Percentiles rank a stretch among this genome's conserved stretches.
phyloP scores from a whole-genome alignment of 2,329 filamentous ascomycete species.

The Penicillium brasilianum region DNA sequence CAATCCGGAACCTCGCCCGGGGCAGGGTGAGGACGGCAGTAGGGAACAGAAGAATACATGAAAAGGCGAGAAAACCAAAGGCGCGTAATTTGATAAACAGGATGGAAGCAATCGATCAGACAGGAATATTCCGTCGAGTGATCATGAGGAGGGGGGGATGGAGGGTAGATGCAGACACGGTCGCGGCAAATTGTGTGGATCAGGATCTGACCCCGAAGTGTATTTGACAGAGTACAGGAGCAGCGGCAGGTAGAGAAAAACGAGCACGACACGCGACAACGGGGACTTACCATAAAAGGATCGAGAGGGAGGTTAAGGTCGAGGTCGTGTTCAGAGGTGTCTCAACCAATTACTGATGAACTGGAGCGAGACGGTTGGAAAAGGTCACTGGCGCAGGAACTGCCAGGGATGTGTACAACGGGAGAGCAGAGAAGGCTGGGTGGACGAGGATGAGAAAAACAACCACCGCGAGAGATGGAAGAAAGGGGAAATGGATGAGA shows the following conservation, averaged over 20 bases:
- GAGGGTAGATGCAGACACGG: conserved; percentile 28
- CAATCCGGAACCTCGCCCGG: conserved; percentile 17
- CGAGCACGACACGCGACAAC: conserved; percentile 10
- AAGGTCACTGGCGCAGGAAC: conserved; percentile 9
- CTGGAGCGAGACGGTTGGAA: not conserved
- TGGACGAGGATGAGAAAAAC: conserved; percentile 16
- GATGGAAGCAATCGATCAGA: conserved; percentile 2
- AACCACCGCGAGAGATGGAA: conserved; percentile 20
- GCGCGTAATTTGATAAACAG: not conserved
- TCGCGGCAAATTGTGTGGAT: conserved; percentile 36
- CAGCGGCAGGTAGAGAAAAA: conserved; percentile 12
- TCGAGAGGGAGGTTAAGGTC: not conserved
- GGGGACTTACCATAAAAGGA: conserved; percentile 27
- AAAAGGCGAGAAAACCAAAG: conserved; percentile 5
- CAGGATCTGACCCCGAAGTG: conserved; percentile 33
- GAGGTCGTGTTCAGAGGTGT: not conserved
- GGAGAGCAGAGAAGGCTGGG: conserved; percentile 23
- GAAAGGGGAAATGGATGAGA: conserved; percentile 8
- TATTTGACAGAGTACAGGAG: conserved; percentile 21
- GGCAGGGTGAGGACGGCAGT: conserved; percentile 18
- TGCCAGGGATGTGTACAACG: conserved; percentile 41
- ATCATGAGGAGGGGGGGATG: conserved; percentile 7
- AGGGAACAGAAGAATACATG: conserved; percentile 14
- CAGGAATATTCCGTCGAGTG: conserved; percentile 4
- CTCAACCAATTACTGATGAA: conserved; percentile 14